Evolutionary conservation across 441 rosid species (phyloP), one percentile per base, ranked within the genome.

Genomic region (Erysimum cheiri): DNA sequence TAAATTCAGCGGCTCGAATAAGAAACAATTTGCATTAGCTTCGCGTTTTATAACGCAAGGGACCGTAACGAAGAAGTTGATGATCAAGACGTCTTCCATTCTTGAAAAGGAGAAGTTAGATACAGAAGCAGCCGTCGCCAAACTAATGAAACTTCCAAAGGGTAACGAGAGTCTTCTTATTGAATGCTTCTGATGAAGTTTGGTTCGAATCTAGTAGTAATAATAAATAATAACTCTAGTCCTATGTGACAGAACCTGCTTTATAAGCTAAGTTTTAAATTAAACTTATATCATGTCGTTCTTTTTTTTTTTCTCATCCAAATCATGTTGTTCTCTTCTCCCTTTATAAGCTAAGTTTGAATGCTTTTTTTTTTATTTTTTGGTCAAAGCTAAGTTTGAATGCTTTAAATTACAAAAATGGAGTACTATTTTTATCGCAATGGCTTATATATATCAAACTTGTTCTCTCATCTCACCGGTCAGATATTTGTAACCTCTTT

Each of bases 21-120:
- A 15, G 31, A 44, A 22, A 6, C 46, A 71, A 5, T 43, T 41
- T 33, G 29, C 6, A 5, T 53, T 71, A 2, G 69, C 47, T 32
- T 54, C 69, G 4, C 33, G 13, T 17, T 40, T 70, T 9, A 5
- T 64, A 26, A 64, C 69, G 15, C 58, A 48, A 64, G n/a, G 58
- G 19, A 50, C 1, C 5, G 59, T 37, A 12, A 22, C 12, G 0
- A 3, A 36, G 2, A 24, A 13, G 8, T 4, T 71, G n/a, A 53
- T 22, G 47, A 41, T 71, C 5, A 3, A 22, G 6, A 40, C 69
- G 4, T 61, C 22, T 1, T n/a, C 31, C 1, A 7, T 3, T 32
- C 4, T 12, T 32, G 8, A 2, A 41, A 6, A 7, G 3, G 14
- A 50, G 2, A 32, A 33, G 31, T 5, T 6, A 44, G 35, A 22